Percentiles rank a stretch among this genome's conserved stretches.
Conservation (phyloP, 1,284 basidiomycete genomes). For the Sanghuangporus baumii region DNA sequence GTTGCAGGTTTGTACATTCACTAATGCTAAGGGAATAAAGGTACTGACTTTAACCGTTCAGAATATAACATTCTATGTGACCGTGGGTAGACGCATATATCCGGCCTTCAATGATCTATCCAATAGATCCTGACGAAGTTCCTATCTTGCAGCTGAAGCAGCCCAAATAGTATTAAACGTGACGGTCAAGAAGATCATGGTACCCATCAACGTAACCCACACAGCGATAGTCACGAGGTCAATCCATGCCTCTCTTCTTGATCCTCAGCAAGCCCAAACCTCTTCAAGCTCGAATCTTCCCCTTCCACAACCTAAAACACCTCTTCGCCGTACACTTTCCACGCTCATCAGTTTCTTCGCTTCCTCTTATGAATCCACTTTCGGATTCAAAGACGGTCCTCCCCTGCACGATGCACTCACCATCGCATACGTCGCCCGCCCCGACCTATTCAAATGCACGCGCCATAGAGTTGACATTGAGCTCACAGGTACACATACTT, state of each 20-base stretch:
- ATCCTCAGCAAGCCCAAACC: slow-evolving; percentile 24
- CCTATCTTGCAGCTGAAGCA: slow-evolving; percentile 54
- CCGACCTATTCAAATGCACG: slow-evolving; percentile 53
- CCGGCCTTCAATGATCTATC: background rate
- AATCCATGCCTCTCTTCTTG: slow-evolving; percentile 49
- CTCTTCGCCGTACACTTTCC: slow-evolving; percentile 65
- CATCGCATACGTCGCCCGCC: slow-evolving; percentile 62
- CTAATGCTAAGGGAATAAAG: background rate
- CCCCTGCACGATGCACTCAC: slow-evolving; percentile 81
- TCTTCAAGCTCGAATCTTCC: background rate
- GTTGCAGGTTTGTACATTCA: slow-evolving; percentile 45
- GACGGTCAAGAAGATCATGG: slow-evolving; percentile 55
- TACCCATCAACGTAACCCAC: slow-evolving; percentile 83
- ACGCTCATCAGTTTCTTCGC: slow-evolving; percentile 71
- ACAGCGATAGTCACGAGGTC: slow-evolving; percentile 62
- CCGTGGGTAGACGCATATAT: slow-evolving; percentile 40
- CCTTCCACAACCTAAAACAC: slow-evolving; percentile 42
- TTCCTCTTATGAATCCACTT: slow-evolving; percentile 59
- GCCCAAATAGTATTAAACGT: slow-evolving; percentile 71
- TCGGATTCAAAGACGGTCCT: slow-evolving; percentile 70
- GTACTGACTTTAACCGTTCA: slow-evolving; percentile 18
- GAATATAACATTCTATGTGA: slow-evolving; percentile 83
- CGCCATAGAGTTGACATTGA: slow-evolving; percentile 76
- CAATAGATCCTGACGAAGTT: background rate
- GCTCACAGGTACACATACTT: slow-evolving; percentile 52